Evolutionary conservation across 1,139 yeast genomes (phyloP).

Genomic region (Hemisphaericaspora xylanilytica): DNA sequence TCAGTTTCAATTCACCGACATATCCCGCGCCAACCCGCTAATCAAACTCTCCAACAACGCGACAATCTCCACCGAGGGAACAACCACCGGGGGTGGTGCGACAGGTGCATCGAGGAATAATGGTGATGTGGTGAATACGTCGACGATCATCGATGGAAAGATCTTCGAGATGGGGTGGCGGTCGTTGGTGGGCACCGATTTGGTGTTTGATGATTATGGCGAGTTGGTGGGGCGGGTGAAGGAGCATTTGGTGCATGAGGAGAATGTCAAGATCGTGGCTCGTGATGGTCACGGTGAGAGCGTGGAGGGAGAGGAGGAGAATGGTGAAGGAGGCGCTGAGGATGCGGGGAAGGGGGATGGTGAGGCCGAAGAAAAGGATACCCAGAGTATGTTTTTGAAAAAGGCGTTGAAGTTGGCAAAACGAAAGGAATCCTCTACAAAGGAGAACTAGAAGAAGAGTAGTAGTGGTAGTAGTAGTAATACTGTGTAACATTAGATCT

Average conservation of each 20-base stretch:
- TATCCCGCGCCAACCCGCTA: constrained; percentile 34
- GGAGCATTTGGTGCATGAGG: constrained; percentile 39
- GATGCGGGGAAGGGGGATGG: constrained; percentile 13
- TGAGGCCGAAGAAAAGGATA: constrained; percentile 16
- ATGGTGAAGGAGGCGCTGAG: constrained; percentile 15
- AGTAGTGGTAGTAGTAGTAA: too few relatives aligned
- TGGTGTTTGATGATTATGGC: constrained; percentile 60
- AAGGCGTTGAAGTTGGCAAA: constrained; percentile 29
- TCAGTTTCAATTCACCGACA: constrained; percentile 39
- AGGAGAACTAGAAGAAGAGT: too few relatives aligned
- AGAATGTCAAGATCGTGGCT: constrained; percentile 24
- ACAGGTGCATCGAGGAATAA: too few relatives aligned
- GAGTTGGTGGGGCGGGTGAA: constrained; percentile 44
- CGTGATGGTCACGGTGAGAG: constrained; percentile 7
- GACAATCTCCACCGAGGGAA: neutral
- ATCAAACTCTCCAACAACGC: constrained; percentile 38
- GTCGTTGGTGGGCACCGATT: constrained; percentile 77
- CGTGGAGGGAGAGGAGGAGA: constrained; percentile 14
- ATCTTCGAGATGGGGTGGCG: constrained; percentile 79
- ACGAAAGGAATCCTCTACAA: constrained; percentile 13
- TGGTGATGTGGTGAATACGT: constrained; percentile 24
- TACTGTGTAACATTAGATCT: too few relatives aligned
- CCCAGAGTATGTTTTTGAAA: constrained; percentile 27
- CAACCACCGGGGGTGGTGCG: neutral
- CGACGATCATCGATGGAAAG: constrained; percentile 39